Conservation (phyloP, 2,329 filamentous ascomycete species). For the Diplodia mutila region DNA sequence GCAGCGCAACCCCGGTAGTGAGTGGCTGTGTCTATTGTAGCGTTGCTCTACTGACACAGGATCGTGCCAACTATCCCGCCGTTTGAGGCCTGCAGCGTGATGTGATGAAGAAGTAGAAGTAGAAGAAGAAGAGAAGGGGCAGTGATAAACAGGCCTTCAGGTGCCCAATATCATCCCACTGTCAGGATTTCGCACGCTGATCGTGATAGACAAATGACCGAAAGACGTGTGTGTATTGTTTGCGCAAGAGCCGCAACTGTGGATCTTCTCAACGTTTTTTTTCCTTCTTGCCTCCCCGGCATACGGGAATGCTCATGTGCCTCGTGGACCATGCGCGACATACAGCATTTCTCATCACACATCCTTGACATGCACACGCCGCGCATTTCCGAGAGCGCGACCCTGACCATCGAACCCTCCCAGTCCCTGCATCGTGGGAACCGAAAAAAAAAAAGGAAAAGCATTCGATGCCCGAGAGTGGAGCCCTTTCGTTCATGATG, state of each 20-base stretch:
- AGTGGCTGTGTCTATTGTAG: conserved; percentile 12
- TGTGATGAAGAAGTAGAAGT: neutral
- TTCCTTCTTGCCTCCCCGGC: conserved; percentile 8
- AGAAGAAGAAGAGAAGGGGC: neutral
- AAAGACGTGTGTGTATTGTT: neutral
- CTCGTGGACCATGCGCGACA: conserved; percentile 16
- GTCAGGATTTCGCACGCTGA: neutral
- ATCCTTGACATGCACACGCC: neutral
- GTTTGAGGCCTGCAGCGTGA: neutral
- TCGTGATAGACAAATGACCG: neutral
- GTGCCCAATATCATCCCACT: neutral
- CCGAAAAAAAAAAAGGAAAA: neutral
- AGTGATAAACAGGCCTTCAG: neutral
- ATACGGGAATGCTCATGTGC: conserved; percentile 18
- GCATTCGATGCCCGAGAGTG: neutral
- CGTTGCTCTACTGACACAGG: neutral
- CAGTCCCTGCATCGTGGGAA: neutral
- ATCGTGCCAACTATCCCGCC: neutral
- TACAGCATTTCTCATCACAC: neutral
- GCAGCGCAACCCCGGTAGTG: neutral
- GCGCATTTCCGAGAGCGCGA: conserved; percentile 3
- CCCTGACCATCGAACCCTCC: neutral
- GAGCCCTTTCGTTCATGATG: neutral
- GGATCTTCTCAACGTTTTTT: conserved; percentile 19
- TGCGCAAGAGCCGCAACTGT: conserved; percentile 20